Percentiles rank a stretch among this genome's conserved stretches.
Conservation (phyloP, 2,329 filamentous ascomycete species). For the Neurospora crassa region DNA sequence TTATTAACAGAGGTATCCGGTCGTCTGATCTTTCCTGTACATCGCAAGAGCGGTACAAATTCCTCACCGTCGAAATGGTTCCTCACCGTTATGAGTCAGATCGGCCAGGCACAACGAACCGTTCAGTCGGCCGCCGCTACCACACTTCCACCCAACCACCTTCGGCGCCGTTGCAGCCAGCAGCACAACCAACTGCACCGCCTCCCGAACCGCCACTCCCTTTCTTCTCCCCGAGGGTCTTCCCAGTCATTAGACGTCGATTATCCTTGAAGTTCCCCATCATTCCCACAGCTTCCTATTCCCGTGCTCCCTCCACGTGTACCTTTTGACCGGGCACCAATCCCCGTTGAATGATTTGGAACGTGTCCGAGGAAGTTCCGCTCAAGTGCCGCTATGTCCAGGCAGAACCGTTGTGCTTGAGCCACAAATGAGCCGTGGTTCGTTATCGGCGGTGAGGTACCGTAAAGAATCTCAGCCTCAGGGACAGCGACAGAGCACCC, state of each 20-base stretch:
- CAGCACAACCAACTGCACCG: slow-evolving; percentile 10
- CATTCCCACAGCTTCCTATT: not conserved
- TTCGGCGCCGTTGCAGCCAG: slow-evolving; percentile 12
- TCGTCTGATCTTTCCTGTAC: not conserved
- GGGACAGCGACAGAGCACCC: not conserved
- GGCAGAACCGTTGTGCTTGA: not conserved
- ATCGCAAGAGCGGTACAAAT: not conserved
- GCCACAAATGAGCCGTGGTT: not conserved
- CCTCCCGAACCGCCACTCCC: slow-evolving; percentile 38
- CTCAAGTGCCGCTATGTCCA: not conserved
- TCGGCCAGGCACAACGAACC: no score
- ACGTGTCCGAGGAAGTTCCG: not conserved
- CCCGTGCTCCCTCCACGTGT: not conserved
- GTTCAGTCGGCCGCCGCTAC: slow-evolving; percentile 37
- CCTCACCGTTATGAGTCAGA: no score
- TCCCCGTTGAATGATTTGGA: not conserved
- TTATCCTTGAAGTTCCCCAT: not conserved
- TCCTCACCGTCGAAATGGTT: not conserved
- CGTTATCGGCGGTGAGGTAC: not conserved
- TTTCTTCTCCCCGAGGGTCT: slow-evolving; percentile 28
- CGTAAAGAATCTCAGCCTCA: not conserved
- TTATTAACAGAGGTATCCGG: not conserved
- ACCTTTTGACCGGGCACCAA: not conserved
- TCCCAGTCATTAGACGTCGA: slow-evolving; percentile 8
- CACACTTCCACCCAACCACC: slow-evolving; percentile 24